phyloP scores from a whole-genome alignment of 192 early-diverging fungal genomes.

The Coemansia sp. region DNA sequence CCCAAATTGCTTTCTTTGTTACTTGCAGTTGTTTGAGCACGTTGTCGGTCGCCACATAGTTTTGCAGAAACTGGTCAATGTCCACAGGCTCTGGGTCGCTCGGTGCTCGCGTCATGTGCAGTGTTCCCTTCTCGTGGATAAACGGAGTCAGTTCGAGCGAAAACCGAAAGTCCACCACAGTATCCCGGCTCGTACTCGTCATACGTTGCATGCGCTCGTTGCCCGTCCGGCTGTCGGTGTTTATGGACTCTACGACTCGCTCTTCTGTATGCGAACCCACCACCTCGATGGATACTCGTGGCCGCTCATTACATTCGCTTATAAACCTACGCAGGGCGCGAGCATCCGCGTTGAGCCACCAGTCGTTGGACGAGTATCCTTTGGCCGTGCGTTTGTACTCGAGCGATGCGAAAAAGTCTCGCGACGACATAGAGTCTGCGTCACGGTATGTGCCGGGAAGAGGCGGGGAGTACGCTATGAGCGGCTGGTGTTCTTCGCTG shows the following conservation, averaged over 20 bases:
- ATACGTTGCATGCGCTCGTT: not conserved
- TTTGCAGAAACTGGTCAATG: slow-evolving; percentile 20
- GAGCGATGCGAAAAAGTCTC: slow-evolving; percentile 45
- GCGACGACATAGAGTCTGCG: slow-evolving; percentile 20
- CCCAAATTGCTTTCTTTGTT: slow-evolving; percentile 52
- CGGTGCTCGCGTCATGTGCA: slow-evolving; percentile 30
- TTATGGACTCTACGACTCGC: slow-evolving; percentile 5
- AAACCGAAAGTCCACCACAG: slow-evolving; percentile 44
- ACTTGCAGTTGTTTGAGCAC: slow-evolving; percentile 42
- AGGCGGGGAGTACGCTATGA: not conserved
- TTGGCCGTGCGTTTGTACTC: slow-evolving; percentile 45
- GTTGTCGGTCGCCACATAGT: slow-evolving; percentile 36
- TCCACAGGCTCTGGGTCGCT: slow-evolving; percentile 34
- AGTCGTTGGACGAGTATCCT: slow-evolving; percentile 44
- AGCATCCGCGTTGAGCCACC: slow-evolving; percentile 44
- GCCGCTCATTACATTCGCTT: slow-evolving; percentile 39
- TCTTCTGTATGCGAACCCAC: slow-evolving; percentile 35
- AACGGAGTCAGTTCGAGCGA: slow-evolving; percentile 43
- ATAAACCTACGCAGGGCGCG: slow-evolving; percentile 37
- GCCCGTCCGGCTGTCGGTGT: not conserved
- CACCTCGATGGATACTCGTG: slow-evolving; percentile 38
- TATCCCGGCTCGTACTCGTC: slow-evolving; percentile 20
- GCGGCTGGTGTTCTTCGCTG: slow-evolving; percentile 10
- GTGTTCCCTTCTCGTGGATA: slow-evolving; percentile 39
- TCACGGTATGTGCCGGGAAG: not conserved